A percentile compares a stretch with the other conserved stretches of the same genome.
Evolutionary conservation across 371 early-diverging fungal species (phyloP).

Genomic region (Choanephora cucurbitarum): DNA sequence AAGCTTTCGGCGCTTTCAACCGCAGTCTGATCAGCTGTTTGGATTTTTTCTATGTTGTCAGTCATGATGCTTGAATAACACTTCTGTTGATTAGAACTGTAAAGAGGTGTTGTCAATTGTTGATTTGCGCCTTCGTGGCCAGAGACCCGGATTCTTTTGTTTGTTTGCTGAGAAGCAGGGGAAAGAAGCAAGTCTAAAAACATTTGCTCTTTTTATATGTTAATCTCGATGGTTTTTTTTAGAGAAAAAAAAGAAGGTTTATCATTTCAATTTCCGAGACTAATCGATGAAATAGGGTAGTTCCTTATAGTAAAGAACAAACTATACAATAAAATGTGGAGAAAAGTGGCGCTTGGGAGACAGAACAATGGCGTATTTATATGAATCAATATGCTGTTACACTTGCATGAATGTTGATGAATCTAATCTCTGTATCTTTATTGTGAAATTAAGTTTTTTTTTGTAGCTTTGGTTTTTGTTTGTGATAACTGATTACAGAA

Average conservation of each 20-base stretch:
- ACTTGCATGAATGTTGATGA: no score
- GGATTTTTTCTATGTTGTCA: slow-evolving; percentile 21
- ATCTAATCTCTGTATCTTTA: neutral
- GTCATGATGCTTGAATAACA: slow-evolving; percentile 7
- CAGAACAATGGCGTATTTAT: neutral
- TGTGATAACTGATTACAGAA: neutral
- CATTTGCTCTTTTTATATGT: neutral
- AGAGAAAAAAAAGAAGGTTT: neutral
- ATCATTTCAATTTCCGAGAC: neutral
- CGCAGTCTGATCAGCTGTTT: slow-evolving; percentile 20
- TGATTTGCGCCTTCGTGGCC: slow-evolving; percentile 37
- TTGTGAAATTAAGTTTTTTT: neutral
- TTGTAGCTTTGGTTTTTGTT: neutral
- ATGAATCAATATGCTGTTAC: neutral
- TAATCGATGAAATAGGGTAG: neutral
- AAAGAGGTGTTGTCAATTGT: neutral
- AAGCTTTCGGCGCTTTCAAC: slow-evolving; percentile 27
- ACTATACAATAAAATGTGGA: neutral
- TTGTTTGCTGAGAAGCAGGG: neutral
- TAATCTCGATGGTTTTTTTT: neutral
- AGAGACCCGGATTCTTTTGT: slow-evolving; percentile 44
- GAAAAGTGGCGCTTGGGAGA: neutral
- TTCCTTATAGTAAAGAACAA: neutral
- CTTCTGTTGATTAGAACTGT: slow-evolving; percentile 9
- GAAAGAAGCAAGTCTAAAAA: neutral